Evolutionary conservation across 345 rosid species (phyloP), one percentile per base, ranked within the genome.

Genomic region (Rhizophora apiculata): DNA sequence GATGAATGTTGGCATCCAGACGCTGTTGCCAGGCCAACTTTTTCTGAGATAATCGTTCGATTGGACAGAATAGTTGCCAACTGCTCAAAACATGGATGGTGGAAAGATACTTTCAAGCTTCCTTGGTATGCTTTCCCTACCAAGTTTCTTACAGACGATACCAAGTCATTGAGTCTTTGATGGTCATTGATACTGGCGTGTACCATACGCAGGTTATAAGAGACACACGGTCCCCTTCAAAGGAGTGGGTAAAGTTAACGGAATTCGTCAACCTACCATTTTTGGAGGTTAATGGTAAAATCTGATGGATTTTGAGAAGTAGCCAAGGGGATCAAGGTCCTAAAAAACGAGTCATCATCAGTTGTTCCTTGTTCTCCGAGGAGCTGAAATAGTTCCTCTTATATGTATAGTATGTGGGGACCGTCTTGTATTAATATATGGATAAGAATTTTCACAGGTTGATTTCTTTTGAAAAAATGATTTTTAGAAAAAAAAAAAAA

Each of bases 51-150:
- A 71, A 89, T 95, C 27, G 83, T 85, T 30, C 87, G 97, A 43
- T 80, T 95, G 79, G 89, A 90, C 73, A 90, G 60, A 72, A 84
- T 95, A 70, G 85, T 85, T 63, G 73, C 78, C 64, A 84, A 83
- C 65, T 83, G 97, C 76, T 86, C 97, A 62, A 92, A 84, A 76
- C 97, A 88, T 5, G 96, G 93, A 58, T 83, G 92, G 99, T 95
- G 96, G 99, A 95, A 90, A 78, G 97, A 95, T 62, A 82, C 98
- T 27, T 92, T 95, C 74, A 95, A 87, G 89, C 89, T 95, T 80
- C 96, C 92, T 32, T 92, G 99, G 99, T 95, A 92, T 69, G 86
- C 65, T 68, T 72, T 31, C 57, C 54, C 59, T 51, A 32, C 49
- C 58, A 21, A 24, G 8, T 21, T 54, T 74, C 63, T 69, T 36